Evolutionary conservation across 1,284 basidiomycete genomes (phyloP), one percentile per base, ranked within the genome.

Genomic region (Spongiforma sp.): DNA sequence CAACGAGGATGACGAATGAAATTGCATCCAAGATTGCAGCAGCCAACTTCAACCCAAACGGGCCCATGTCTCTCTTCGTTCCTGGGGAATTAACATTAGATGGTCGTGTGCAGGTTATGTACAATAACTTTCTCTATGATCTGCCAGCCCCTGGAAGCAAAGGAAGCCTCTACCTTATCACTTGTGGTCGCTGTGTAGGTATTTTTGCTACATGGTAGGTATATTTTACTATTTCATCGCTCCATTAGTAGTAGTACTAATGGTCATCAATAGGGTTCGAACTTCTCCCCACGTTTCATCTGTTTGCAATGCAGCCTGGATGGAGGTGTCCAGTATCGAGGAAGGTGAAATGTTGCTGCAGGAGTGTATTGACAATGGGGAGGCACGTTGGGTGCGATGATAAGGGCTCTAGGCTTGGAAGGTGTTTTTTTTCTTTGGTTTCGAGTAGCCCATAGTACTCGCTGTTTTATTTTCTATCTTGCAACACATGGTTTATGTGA

Each of bases 51-150:
- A 54, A 43, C 26, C 57, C 57, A 8, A 57, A 6, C 5, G 57
- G 57, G 5, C 57, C 57, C 14, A 19, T 41, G 12, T 6, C 10
- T 32, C 41, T 43, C 12, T 57, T 57, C 36, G 28, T 57, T 15
- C 28, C 41, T 11, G 41, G 57, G 5, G 30, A 15, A 5, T 11
- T 57, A 11, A 46, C 37, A 7, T 12, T 57, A 12, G 30, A 57
- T 34, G 57, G 39, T 32, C n/a, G 32, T 11, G 28, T 33, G 17
- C 57, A 57, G 9, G 4, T 7, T 15, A 33, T 33, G 37, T 57
- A 57, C 57, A 57, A 57, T 41, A 19, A 46, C 19, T 57, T 57
- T 21, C 37, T 57, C 11, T 57, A 43, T 33, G 57, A 57, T 32
- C 4, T 57, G 15, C 57, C 57, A 4, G 39, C 5, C 5, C 8